phyloP scores from a whole-genome alignment of 768 basidiomycete species.

The Mycena leptocephala region DNA sequence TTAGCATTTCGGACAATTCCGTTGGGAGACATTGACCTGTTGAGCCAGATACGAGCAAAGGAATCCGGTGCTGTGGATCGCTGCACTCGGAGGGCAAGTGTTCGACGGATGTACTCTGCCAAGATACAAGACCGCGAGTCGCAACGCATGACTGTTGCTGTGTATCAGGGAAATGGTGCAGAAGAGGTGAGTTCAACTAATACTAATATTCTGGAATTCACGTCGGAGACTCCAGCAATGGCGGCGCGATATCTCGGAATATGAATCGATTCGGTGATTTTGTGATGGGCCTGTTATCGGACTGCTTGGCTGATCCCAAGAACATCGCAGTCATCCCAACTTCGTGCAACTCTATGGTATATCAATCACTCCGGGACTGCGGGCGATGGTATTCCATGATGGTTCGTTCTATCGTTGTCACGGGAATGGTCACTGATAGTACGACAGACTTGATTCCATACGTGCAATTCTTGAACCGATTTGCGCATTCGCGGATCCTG shows the following conservation, averaged over 20 bases:
- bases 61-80: not conserved
- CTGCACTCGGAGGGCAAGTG: not conserved
- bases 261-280: not conserved
- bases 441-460: not conserved
- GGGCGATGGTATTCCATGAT: not conserved
- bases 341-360: not conserved
- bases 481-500: not conserved
- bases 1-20: slow-evolving; percentile 1
- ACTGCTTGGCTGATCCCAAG: too few species aligned
- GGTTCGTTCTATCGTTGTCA: not conserved
- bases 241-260: not conserved
- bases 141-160: not conserved
- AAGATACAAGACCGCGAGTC: not conserved
- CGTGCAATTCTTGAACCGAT: not conserved
- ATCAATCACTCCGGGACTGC: not conserved
- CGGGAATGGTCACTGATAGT: not conserved
- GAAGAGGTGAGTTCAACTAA: not conserved
- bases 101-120: slow-evolving; percentile 4
- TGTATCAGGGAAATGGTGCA: not conserved
- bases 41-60: not conserved
- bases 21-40: not conserved
- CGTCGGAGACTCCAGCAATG: not conserved
- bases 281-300: not conserved
- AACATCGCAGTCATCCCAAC: not conserved
- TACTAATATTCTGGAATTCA: too few species aligned